Evolutionary conservation across 2,329 filamentous ascomycete species (phyloP).

Genomic region (Claviceps purpurea): DNA sequence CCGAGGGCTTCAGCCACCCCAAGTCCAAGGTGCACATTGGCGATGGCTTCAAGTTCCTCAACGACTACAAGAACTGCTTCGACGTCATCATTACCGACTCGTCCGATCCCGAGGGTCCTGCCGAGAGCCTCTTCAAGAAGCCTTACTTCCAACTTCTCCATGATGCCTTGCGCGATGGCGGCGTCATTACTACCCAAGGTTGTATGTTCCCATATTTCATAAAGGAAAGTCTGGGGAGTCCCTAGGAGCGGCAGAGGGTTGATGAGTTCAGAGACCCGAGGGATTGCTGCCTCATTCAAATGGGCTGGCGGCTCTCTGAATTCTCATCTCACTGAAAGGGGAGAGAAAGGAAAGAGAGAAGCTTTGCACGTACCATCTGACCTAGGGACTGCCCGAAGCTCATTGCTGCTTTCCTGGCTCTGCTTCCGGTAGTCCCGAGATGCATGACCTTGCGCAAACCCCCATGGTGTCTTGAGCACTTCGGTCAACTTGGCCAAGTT

Average conservation of each 20-base stretch:
- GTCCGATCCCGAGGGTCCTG: conserved; percentile 91
- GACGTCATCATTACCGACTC: conserved; percentile 99
- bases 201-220: conserved; percentile 71
- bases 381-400: conserved; percentile 23
- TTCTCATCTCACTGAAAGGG: conserved; percentile 3
- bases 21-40: conserved; percentile 87
- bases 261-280: background rate
- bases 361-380: conserved; percentile 6
- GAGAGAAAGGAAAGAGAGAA: background rate
- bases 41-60: conserved; percentile 97
- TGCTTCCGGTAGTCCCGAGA: conserved; percentile 25
- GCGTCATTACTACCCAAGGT: conserved; percentile 99
- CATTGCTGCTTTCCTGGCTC: conserved; percentile 24
- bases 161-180: conserved; percentile 82
- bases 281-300: background rate
- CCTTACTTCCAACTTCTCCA: conserved; percentile 92
- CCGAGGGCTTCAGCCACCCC: conserved; percentile 83
- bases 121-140: conserved; percentile 95
- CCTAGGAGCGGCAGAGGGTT: conserved; percentile 18
- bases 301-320: background rate
- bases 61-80: conserved; percentile 92
- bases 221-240: conserved; percentile 24
- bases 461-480: background rate
- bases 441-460: conserved; percentile 4
- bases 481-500: background rate